phyloP scores from a whole-genome alignment of 1,284 basidiomycete species.

The Athelia sp. region DNA sequence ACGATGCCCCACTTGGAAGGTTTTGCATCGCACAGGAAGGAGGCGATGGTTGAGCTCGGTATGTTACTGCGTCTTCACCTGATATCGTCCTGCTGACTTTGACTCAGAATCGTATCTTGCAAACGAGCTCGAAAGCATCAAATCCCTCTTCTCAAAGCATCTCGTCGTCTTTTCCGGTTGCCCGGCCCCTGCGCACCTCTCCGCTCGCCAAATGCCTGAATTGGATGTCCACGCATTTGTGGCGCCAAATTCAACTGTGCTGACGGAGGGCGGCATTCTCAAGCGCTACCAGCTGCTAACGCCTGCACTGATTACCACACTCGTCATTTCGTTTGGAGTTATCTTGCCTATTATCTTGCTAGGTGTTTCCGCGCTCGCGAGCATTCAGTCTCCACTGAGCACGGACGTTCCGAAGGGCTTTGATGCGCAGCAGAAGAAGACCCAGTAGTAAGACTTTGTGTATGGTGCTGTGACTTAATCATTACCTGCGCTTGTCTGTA shows the following conservation, averaged over 20 bases:
- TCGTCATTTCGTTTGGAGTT: constrained; percentile 67
- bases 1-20: constrained; percentile 48
- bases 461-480: too few species aligned
- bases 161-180: constrained; percentile 59
- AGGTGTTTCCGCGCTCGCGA: constrained; percentile 65
- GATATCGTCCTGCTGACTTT: constrained; percentile 1
- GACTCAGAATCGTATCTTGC: constrained; percentile 30
- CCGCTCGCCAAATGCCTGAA: constrained; percentile 30
- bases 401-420: constrained; percentile 62
- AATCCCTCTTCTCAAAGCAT: constrained; percentile 48
- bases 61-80: constrained; percentile 15
- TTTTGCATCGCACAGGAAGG: constrained; percentile 35
- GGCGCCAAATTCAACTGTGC: constrained; percentile 27
- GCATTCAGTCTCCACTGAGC: constrained; percentile 70
- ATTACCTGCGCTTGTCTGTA: too few species aligned
- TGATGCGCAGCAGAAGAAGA: constrained; percentile 72
- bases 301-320: constrained; percentile 68
- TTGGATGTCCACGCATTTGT: constrained; percentile 17
- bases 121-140: constrained; percentile 41
- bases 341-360: constrained; percentile 67
- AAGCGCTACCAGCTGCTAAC: constrained; percentile 76
- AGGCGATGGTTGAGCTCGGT: constrained; percentile 48
- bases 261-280: constrained; percentile 55
- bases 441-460: constrained; percentile 46
- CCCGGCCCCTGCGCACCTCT: constrained; percentile 29